Percentiles rank a stretch among this genome's conserved stretches.
phyloP scores from a whole-genome alignment of 345 rosid species.

The Eucalyptus sp. region DNA sequence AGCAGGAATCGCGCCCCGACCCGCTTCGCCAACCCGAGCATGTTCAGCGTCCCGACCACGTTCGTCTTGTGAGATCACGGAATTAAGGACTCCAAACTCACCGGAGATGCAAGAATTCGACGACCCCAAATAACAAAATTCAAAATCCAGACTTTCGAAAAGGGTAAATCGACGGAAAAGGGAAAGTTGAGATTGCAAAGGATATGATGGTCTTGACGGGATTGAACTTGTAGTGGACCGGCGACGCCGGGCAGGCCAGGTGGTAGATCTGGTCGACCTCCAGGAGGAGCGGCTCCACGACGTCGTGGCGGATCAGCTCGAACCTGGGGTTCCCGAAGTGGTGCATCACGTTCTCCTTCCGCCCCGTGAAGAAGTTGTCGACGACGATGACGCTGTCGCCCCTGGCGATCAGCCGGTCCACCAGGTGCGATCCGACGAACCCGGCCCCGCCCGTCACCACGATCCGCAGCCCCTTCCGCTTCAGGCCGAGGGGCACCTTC shows the following conservation, averaged over 20 bases:
- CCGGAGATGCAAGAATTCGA: neutral
- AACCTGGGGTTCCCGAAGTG: slow-evolving; percentile 88
- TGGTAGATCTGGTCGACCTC: slow-evolving; percentile 99
- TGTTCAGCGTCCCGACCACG: slow-evolving; percentile 92
- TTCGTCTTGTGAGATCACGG: slow-evolving; percentile 54
- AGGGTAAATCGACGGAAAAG: neutral
- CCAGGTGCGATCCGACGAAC: slow-evolving; percentile 94
- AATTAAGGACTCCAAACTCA: slow-evolving; percentile 7
- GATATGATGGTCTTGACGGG: slow-evolving; percentile 95
- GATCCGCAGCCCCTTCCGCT: slow-evolving; percentile 68
- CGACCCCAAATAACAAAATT: neutral
- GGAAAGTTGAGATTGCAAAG: slow-evolving; percentile 1
- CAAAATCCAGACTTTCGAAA: neutral
- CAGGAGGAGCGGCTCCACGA: slow-evolving; percentile 77
- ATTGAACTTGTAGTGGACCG: slow-evolving; percentile 94
- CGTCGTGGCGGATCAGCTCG: slow-evolving; percentile 93
- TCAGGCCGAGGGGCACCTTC: slow-evolving; percentile 79
- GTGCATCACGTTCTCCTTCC: slow-evolving; percentile 96
- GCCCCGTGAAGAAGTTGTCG: slow-evolving; percentile 96
- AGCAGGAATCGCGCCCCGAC: slow-evolving; percentile 87
- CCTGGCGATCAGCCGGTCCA: slow-evolving; percentile 80
- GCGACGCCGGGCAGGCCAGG: slow-evolving; percentile 97
- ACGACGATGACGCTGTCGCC: slow-evolving; percentile 97
- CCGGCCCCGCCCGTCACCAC: slow-evolving; percentile 99
- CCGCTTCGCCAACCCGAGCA: slow-evolving; percentile 92